These are phyloP conservation scores for Hypoxylon sp. DNA, from an alignment of 2,329 filamentous ascomycete genomes.

Conservation along the genomic window DNA sequence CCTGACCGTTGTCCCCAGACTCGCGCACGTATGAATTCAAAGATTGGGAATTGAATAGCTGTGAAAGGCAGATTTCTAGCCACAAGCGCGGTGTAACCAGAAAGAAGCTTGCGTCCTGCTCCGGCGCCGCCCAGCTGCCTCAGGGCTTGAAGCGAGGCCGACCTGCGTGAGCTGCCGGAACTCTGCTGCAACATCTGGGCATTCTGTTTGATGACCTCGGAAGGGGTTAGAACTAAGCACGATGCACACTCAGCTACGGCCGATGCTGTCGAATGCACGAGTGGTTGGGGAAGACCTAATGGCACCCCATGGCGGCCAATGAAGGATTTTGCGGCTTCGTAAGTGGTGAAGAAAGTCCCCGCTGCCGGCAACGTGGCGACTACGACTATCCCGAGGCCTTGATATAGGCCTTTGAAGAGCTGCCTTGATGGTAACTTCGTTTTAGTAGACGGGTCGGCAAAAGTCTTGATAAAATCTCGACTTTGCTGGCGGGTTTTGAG, in stretches of 20 bases:
- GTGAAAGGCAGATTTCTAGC: slow-evolving; percentile 90
- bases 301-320: slow-evolving; percentile 68
- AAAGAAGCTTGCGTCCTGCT: slow-evolving; percentile 71
- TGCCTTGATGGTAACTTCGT: slow-evolving; percentile 63
- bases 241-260: slow-evolving; percentile 85
- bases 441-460: slow-evolving; percentile 69
- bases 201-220: slow-evolving; percentile 94
- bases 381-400: slow-evolving; percentile 88
- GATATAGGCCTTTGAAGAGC: slow-evolving; percentile 81
- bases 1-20: slow-evolving; percentile 60
- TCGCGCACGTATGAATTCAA: slow-evolving; percentile 80
- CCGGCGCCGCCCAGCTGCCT: slow-evolving; percentile 67
- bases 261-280: slow-evolving; percentile 82
- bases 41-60: slow-evolving; percentile 89
- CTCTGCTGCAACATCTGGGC: slow-evolving; percentile 80
- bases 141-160: slow-evolving; percentile 66
- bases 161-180: slow-evolving; percentile 46
- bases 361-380: slow-evolving; percentile 87
- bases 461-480: slow-evolving; percentile 79
- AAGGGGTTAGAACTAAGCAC: slow-evolving; percentile 88
- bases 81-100: slow-evolving; percentile 85
- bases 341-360: slow-evolving; percentile 91
- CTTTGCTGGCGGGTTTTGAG: slow-evolving; percentile 90
- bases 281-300: slow-evolving; percentile 71
- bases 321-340: slow-evolving; percentile 80